Conservation (phyloP, 805 yeast species). For the Tetrapisispora arboricola region DNA sequence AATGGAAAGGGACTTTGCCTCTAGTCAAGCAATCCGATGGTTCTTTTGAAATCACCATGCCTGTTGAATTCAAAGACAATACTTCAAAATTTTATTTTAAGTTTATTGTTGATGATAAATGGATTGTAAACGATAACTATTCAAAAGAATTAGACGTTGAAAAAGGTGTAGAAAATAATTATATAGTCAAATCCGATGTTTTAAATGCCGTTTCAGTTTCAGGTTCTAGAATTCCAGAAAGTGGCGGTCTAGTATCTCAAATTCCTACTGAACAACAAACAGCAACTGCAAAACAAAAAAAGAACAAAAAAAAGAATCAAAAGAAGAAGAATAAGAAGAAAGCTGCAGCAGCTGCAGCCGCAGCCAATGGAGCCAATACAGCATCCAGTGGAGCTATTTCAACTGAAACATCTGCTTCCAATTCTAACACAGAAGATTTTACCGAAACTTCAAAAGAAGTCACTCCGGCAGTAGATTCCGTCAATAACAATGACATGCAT, state of each 20-base stretch:
- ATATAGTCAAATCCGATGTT: conserved; percentile 12
- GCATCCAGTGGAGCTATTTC: background rate
- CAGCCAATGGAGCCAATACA: background rate
- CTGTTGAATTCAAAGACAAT: conserved; percentile 33
- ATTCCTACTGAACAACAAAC: background rate
- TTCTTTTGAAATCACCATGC: conserved; percentile 49
- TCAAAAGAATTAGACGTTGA: conserved; percentile 35
- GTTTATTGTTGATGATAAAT: conserved; percentile 62
- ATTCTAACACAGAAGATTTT: background rate
- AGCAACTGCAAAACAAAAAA: conserved; percentile 8
- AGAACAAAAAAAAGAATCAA: conserved; percentile 8
- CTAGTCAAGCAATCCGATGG: conserved; percentile 52
- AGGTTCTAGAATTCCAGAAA: conserved; percentile 35
- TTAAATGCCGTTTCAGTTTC: conserved; percentile 19
- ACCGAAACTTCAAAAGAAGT: conserved; percentile 5
- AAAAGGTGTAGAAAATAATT: conserved; percentile 32
- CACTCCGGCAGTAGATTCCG: conserved; percentile 9
- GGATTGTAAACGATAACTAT: conserved; percentile 38
- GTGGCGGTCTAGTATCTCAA: conserved; percentile 34
- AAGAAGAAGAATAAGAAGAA: conserved; percentile 8
- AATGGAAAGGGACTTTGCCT: conserved; percentile 53
- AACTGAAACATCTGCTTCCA: conserved; percentile 8
- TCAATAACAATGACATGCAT: background rate
- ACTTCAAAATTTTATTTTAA: conserved; percentile 35
- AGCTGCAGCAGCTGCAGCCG: conserved; percentile 1